These are phyloP conservation scores for Backusella macrospora DNA, from an alignment of 192 early-diverging fungal species.

Conservation along the genomic window DNA sequence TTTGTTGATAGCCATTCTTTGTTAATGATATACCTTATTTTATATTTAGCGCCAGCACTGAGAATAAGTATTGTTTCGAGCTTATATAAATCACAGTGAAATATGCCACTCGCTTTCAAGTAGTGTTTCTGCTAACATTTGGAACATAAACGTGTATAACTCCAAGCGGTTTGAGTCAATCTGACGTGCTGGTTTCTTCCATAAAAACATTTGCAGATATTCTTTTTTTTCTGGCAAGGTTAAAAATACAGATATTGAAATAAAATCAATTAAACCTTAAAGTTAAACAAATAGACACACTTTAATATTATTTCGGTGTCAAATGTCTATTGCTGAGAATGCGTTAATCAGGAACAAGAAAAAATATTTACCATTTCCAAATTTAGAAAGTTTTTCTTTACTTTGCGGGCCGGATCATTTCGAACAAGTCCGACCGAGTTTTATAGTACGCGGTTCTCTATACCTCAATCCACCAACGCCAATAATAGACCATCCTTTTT, in stretches of 20 bases:
- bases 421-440: background rate
- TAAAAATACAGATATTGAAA: background rate
- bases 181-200: background rate
- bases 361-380: background rate
- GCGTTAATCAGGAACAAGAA: too few relatives aligned
- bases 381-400: background rate
- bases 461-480: background rate
- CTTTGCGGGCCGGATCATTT: background rate
- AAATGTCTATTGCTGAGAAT: too few relatives aligned
- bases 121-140: background rate
- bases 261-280: too few relatives aligned
- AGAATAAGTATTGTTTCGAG: too few relatives aligned
- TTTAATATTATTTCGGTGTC: background rate
- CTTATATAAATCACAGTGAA: background rate
- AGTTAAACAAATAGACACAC: too few relatives aligned
- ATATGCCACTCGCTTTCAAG: background rate
- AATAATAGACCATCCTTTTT: conserved; percentile 12
- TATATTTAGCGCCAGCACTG: too few relatives aligned
- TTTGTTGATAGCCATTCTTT: too few relatives aligned
- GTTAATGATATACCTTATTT: too few relatives aligned
- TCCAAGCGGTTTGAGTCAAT: background rate
- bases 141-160: background rate
- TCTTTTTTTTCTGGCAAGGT: background rate
- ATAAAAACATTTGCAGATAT: background rate
- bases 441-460: background rate